Evolutionary conservation across 202 grass and related monocot genomes (phyloP), one percentile per base, ranked within the genome.

Genomic region (Hordeum pubiflorum): DNA sequence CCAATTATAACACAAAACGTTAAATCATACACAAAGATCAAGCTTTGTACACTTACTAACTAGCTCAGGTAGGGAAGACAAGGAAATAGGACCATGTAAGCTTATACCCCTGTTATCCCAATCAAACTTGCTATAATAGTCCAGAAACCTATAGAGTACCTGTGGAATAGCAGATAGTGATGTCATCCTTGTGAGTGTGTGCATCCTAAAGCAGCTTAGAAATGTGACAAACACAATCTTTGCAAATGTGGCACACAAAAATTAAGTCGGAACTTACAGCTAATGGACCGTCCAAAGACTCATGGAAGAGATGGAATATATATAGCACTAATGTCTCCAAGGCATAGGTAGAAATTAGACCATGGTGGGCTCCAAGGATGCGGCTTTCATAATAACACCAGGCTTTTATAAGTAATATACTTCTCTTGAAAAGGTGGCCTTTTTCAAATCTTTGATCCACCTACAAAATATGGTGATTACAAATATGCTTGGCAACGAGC

Each of bases 341-440:
- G 10, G 95, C 95, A 86, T 98, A 98, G 3, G 95, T 98, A 32
- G 95, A 98, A 75, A 98, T 89, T 80, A 94, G 79, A 79, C 92
- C 95, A 91, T 94, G 84, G 68, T 97, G 88, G 54, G 95, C 95
- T 67, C 95, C 95, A 87, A 97, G 95, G 78, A 97, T 97, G 59
- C 92, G 95, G 39, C 92, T 94, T 87, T 94, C 95, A 34, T 97
- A 97, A 79, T 93, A 94, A 79, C 95, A 97, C 92, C 95, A 98
- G 74, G 92, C 78, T 79, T 98, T 98, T 76, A 98, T 93, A 63
- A 98, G 89, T 74, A 98, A 91, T 85, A 98, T 94, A 85, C 95
- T 98, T 69, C 86, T 85, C 65, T 94, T 98, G 59, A 94, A 89
- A 58, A 98, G 82, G 79, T 94, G 86, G 2, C 75, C 56, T 43